These are phyloP conservation scores for Xylaria sp. DNA, from an alignment of 2,329 filamentous ascomycete species.

Conservation along the genomic window DNA sequence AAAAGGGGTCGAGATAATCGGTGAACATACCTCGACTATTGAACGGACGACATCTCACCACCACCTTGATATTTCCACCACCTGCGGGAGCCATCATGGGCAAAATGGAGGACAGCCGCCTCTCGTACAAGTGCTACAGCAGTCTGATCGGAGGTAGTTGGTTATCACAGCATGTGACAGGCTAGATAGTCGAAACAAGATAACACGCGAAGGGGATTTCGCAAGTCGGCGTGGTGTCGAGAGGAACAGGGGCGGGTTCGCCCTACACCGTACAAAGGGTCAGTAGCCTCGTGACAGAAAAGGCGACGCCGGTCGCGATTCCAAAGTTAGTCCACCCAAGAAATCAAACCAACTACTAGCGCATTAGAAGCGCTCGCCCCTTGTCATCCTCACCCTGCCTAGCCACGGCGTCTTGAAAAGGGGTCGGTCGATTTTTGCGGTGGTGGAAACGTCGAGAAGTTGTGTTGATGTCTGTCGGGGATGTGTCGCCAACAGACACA, in stretches of 20 bases:
- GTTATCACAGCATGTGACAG: constrained; percentile 44
- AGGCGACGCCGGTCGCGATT: constrained; percentile 18
- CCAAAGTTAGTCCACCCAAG: constrained; percentile 25
- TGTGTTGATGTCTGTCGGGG: constrained; percentile 11
- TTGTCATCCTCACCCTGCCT: constrained; percentile 34
- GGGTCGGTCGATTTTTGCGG: constrained; percentile 12
- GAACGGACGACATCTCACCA: constrained; percentile 95
- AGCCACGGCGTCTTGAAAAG: constrained; percentile 11
- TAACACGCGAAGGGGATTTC: constrained; percentile 35
- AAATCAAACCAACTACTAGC: constrained; percentile 28
- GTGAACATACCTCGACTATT: constrained; percentile 82
- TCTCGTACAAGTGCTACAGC: constrained; percentile 38
- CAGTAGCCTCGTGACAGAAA: constrained; percentile 9
- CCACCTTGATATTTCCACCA: constrained; percentile 99
- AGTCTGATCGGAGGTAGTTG: constrained; percentile 37
- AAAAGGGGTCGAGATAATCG: constrained; percentile 4
- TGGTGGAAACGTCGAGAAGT: constrained; percentile 5
- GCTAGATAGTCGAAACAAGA: constrained; percentile 21
- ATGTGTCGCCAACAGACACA: neutral
- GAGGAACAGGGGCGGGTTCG: neutral
- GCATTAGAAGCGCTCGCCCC: constrained; percentile 35
- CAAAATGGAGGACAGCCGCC: constrained; percentile 40
- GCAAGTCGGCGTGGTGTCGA: constrained; percentile 6
- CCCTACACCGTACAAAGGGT: constrained; percentile 10
- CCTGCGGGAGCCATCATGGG: constrained; percentile 72